Evolutionary conservation across 768 basidiomycete genomes (phyloP).

Genomic region (Psilocybe subaeruginosa): DNA sequence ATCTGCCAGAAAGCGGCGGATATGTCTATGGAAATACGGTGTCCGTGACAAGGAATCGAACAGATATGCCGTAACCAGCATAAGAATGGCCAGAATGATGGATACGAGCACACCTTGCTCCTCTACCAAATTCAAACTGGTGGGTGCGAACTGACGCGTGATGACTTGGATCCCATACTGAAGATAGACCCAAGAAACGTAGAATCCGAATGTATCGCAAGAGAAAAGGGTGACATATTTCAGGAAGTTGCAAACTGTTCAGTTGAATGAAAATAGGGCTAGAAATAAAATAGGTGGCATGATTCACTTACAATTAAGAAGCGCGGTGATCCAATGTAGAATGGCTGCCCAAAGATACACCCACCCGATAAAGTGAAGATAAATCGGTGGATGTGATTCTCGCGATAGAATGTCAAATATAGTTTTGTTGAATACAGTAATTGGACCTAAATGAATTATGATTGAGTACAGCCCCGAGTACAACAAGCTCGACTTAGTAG

Average conservation of each 20-base stretch:
- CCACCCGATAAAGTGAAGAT: conserved; percentile 91
- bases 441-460: conserved; percentile 63
- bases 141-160: conserved; percentile 64
- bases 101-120: conserved; percentile 58
- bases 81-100: conserved; percentile 76
- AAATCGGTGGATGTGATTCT: conserved; percentile 63
- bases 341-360: conserved; percentile 92
- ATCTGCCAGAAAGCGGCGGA: conserved; percentile 78
- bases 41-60: conserved; percentile 69
- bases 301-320: conserved; percentile 64
- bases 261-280: neutral
- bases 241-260: conserved; percentile 77
- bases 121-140: conserved; percentile 27
- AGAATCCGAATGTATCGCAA: conserved; percentile 93
- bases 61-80: conserved; percentile 75
- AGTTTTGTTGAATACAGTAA: conserved; percentile 91
- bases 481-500: neutral
- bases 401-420: conserved; percentile 75
- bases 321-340: conserved; percentile 80
- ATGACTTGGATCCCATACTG: conserved; percentile 90
- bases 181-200: conserved; percentile 87
- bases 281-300: neutral
- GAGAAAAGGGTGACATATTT: conserved; percentile 89
- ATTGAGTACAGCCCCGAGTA: neutral
- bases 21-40: conserved; percentile 70